Evolutionary conservation across 306 rosid genomes (phyloP), one percentile per base, ranked within the genome.

Genomic region (Fragaria iinumae): DNA sequence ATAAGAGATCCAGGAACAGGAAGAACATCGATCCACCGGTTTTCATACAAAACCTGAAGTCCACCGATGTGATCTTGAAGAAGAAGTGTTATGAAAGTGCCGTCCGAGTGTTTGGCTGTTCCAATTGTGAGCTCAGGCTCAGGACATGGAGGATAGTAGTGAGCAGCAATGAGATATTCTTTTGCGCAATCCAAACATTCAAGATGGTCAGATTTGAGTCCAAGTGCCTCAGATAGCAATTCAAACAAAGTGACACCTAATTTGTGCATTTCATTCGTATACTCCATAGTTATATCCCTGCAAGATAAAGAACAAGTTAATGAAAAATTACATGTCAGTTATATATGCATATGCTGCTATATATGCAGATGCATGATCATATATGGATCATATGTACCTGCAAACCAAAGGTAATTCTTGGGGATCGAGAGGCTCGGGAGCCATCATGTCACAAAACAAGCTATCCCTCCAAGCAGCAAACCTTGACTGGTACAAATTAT

Each of bases 121-220:
- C 67, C 67, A 6, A 62, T 62, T 10, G 67, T 62, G 67, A 62
- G 67, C 67, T 62, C 67, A 27, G 67, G 67, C 41, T 62, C 67
- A 29, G 67, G 67, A 29, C 67, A 62, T 11, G 67, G 41, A 4
- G 67, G 67, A 29, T 62, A 62, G 67, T 62, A 62, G 39, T 62
- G 66, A 29, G 10, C 17, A 11, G 7, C 34, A 4, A 62, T 1
- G 0, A 62, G 39, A 62, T 29, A 36, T 4, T 29, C 41, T 5
- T 62, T 62, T 29, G n/a, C 67, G 34, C 67, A 62, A 29, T 29
- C 41, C 67, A 62, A 62, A 27, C 67, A 7, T 2, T 5, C 2
- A 14, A 62, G 67, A 62, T 62, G 67, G 38, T 62, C 41, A 27
- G 20, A 4, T 29, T 62, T 62, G 39, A 62, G 20, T 16, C 67